Conservation (phyloP, 2,329 filamentous ascomycete genomes). For the Arthrobotrys iridis region DNA sequence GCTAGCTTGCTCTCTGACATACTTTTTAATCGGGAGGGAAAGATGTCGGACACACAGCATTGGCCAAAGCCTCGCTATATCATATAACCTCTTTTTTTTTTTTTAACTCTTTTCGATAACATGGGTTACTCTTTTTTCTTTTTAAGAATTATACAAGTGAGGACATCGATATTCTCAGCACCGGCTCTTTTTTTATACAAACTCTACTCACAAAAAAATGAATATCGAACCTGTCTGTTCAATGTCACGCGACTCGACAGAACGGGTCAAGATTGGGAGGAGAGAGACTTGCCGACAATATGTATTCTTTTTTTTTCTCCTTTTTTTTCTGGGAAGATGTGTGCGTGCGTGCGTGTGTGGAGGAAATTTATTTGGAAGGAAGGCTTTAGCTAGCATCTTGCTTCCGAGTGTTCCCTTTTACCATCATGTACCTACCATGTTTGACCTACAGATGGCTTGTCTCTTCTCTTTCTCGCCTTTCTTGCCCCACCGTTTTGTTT, state of each 20-base stretch:
- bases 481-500: slow-evolving; percentile 7
- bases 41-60: not conserved
- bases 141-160: slow-evolving; percentile 35
- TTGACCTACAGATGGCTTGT: slow-evolving; percentile 10
- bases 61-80: not conserved
- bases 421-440: not conserved
- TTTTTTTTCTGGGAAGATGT: slow-evolving; percentile 6
- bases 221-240: slow-evolving; percentile 54
- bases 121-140: slow-evolving; percentile 32
- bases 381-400: slow-evolving; percentile 54
- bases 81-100: slow-evolving; percentile 22
- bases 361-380: slow-evolving; percentile 31
- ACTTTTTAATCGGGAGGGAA: slow-evolving; percentile 8
- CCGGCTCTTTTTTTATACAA: slow-evolving; percentile 1
- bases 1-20: not conserved
- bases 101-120: slow-evolving; percentile 43
- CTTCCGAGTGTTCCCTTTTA: slow-evolving; percentile 37
- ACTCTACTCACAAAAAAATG: slow-evolving; percentile 44
- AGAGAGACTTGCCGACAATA: slow-evolving; percentile 19
- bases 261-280: not conserved
- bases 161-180: slow-evolving; percentile 48
- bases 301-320: no score
- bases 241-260: slow-evolving; percentile 35
- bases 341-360: slow-evolving; percentile 10
- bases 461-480: slow-evolving; percentile 5